Base-by-base conservation (phyloP, 1,284 basidiomycete species). In the Inonotus obliquus region DNA sequence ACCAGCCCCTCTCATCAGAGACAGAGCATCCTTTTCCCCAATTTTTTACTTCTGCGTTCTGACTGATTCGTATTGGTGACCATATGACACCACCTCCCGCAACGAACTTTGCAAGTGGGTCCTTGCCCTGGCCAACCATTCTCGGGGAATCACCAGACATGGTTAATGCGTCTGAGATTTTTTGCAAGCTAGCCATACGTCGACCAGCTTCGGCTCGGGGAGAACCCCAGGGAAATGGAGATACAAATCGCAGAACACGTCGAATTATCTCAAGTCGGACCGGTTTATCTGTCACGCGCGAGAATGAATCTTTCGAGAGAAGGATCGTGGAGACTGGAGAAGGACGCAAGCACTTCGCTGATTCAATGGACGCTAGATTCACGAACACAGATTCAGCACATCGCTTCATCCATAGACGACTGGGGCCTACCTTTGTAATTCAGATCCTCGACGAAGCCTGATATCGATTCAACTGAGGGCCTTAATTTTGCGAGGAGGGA, bases 161-260 rank as follows among this genome's bases (percentile, higher is more conserved):
- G 27, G 81, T 86, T 9, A 90, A 60, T 4, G 73, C 72, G 9
- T 70, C 59, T 32, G 79, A 69, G 62, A 90, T 82, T 41, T 75
- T 76, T 2, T 74, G 65, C 23, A 87, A 69, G 54, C 77, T 79
- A 5, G 62, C 63, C 51, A 68, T 69, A 6, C 81, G 78, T 38
- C 87, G 79, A 60, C 79, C 73, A 1, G 77, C 81, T 67, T 90
- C 84, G 4, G 89, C 81, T 17, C 75, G 76, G 21, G 79, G 66
- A 49, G 84, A 83, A 3, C 90, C 90, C 91, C 91, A 92, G 2
- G 88, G 86, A 38, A 81, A 76, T 51, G 83, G 84, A 1, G 89
- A 91, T 47, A 84, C 74, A 67, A 83, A 87, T 13, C 89, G 87
- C 35, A 89, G 73, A 52, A 86, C 79, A 25, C 87, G 85, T 25